Evolutionary conservation across 345 rosid species (phyloP), one percentile per base, ranked within the genome.

Genomic region (Camelina hispida): DNA sequence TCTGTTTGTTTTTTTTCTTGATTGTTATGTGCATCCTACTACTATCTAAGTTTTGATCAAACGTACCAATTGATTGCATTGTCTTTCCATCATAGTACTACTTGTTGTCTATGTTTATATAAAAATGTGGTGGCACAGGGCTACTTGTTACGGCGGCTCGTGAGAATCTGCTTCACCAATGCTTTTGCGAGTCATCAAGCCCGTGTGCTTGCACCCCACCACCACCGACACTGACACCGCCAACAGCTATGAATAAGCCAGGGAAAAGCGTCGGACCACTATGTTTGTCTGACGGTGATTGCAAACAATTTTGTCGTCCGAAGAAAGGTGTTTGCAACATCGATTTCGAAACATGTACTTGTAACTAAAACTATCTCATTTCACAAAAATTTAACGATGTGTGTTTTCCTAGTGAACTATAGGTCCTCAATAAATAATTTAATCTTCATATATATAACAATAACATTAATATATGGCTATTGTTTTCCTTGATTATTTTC

Each of bases 241-340:
- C 54, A 46, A 13, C 5, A 14, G 40, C 3, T 23, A 28, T 66
- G 30, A 9, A 50, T 9, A n/a, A 14, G 9, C 9, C 34, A 37
- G 3, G 23, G 15, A 40, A 46, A 68, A 1, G 4, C 15, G 55
- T 18, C 32, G 73, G 55, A 57, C 56, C 65, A 44, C 43, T 34
- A 9, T 69, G 65, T 13, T 9, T 11, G 55, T 3, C 5, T 5
- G 75, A 59, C 59, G 63, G 28, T 10, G 73, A 42, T 4, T 56
- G 73, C 64, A 50, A 22, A 4, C 25, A 50, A 9, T 71, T 48
- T 6, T 71, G 75, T 40, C 52, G 17, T 38, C 60, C 61, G 17
- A 51, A 50, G 46, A 51, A 51, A 5, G 40, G 60, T 50, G 28
- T 61, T 23, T 50, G 68, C 42, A 71, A 71, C 60, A 61, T 61